Percentiles rank a stretch among this genome's conserved stretches.
Evolutionary conservation across 2,329 filamentous ascomycete species (phyloP).

Genomic region (Aspergillus vadensis): DNA sequence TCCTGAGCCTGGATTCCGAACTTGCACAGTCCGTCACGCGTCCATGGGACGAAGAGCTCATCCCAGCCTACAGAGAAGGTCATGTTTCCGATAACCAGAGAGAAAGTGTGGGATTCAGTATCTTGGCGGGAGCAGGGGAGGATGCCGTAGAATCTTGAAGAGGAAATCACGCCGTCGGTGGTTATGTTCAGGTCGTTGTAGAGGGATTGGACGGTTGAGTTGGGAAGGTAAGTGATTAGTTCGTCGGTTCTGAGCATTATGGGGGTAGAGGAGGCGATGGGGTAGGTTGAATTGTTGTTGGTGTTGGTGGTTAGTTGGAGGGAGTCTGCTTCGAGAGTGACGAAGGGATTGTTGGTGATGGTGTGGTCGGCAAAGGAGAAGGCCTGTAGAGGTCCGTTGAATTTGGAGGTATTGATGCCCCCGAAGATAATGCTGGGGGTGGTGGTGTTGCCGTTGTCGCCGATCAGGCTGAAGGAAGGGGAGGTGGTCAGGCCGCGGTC

Average conservation of each 20-base stretch:
- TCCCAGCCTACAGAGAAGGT: slow-evolving; percentile 7
- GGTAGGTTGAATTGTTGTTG: not conserved
- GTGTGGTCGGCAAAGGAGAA: slow-evolving; percentile 1
- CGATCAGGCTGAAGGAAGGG: slow-evolving; percentile 7
- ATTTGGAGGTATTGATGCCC: slow-evolving; percentile 13
- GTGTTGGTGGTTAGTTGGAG: not conserved
- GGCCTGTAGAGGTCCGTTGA: slow-evolving; percentile 8
- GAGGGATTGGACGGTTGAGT: not conserved
- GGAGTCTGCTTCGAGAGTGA: slow-evolving; percentile 5
- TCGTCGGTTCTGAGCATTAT: not conserved
- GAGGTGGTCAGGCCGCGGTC: slow-evolving; percentile 7
- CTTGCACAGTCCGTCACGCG: not conserved
- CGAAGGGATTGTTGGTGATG: not conserved
- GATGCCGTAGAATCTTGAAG: not conserved
- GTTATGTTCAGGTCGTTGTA: slow-evolving; percentile 9
- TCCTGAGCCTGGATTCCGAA: not conserved
- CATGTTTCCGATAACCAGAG: not conserved
- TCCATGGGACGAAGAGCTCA: slow-evolving; percentile 1
- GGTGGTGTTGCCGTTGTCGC: not conserved
- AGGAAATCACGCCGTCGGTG: not conserved
- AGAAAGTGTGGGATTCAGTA: slow-evolving; percentile 6
- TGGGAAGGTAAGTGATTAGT: slow-evolving; percentile 1
- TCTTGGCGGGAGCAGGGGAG: slow-evolving; percentile 5
- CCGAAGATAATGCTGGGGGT: slow-evolving; percentile 5
- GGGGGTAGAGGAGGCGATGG: not conserved